These are phyloP conservation scores for Cystobasidium tubakii DNA, from an alignment of 768 basidiomycete species.

Conservation along the genomic window DNA sequence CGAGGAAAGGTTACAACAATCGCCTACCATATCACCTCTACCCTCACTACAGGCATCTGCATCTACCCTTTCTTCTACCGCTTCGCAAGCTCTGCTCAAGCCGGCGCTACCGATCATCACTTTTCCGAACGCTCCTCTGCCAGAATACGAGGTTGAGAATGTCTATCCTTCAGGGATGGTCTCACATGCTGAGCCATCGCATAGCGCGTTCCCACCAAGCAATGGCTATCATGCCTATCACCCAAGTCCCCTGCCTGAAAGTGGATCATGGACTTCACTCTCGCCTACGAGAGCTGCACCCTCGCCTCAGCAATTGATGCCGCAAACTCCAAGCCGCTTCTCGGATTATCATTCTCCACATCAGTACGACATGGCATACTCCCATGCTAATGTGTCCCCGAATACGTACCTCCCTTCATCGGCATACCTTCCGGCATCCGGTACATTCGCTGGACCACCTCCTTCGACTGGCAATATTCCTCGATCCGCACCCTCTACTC, in stretches of 20 bases:
- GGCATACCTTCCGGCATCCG: conserved; percentile 2
- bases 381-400: neutral
- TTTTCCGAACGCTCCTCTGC: neutral
- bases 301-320: neutral
- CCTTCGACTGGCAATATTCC: neutral
- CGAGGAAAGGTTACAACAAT: neutral
- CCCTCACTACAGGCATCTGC: neutral
- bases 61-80: neutral
- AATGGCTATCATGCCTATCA: neutral
- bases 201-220: neutral
- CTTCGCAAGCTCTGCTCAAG: neutral
- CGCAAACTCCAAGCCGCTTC: neutral
- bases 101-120: conserved; percentile 22
- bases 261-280: neutral
- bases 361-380: neutral
- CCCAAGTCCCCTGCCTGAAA: neutral
- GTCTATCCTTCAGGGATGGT: conserved; percentile 18
- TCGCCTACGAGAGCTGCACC: neutral
- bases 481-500: conserved; percentile 28
- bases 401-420: conserved; percentile 14
- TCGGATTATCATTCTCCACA: neutral
- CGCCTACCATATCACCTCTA: neutral
- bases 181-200: neutral
- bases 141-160: neutral
- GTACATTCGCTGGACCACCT: neutral